Evolutionary conservation across 176 grass and related monocot species (phyloP), one percentile per base, ranked within the genome.

Genomic region (Eragrostis nindensis): DNA sequence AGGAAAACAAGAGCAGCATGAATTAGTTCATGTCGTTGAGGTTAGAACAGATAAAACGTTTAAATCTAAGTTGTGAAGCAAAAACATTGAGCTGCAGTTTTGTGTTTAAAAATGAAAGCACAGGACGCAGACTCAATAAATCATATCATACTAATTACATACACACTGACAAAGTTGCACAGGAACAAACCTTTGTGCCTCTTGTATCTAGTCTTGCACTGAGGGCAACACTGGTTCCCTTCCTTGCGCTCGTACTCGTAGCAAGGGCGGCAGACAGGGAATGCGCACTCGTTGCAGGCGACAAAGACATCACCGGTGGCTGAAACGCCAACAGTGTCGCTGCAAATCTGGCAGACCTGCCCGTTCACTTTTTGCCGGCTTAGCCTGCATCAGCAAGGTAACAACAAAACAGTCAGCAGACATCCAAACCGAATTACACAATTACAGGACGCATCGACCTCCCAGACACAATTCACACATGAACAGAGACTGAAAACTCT

Each of bases 131-230:
- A 26, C 68, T 15, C 17, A 24, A 8, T 13, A 61, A 26, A 26
- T 13, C 22, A 71, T 48, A 67, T 53, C 38, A 16, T 66, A 16
- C 66, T 78, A 49, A 57, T 64, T 26, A 48, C 19, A 48, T 11
- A 71, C 12, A 40, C 19, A 25, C 16, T 47, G 50, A 73, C 46
- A 27, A 43, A 2, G 25, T 10, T 12, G 10, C 32, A 15, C 12
- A 66, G 66, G 68, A 82, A 74, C 74, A 6, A 77, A 99, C 97
- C 97, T 94, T 91, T 99, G 15, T 90, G 97, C 77, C 97, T 95
- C 85, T 99, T 99, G 91, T 99, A 99, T 77, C 97, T 90, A 56
- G 97, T 99, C 85, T 99, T 99, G 97, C 97, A 99, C 83, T 99
- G 97, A 77, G 97, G 97, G 85, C 97, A 99, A 67, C 84, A 93